Conservation (phyloP, 2,329 filamentous ascomycete species). For the Neurospora sp. region DNA sequence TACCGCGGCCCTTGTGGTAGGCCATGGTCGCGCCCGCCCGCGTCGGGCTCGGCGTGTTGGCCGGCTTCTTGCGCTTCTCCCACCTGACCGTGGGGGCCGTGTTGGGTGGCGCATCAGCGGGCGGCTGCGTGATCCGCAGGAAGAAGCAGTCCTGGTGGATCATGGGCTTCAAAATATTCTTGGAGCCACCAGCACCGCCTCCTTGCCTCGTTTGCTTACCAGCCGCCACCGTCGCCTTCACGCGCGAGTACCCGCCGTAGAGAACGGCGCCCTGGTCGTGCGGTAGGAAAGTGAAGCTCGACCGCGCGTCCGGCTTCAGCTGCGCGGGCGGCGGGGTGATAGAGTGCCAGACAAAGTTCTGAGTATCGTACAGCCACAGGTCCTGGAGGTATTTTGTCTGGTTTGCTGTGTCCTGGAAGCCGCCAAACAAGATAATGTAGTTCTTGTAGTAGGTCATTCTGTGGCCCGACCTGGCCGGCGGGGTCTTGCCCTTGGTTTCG, state of each 20-base stretch:
- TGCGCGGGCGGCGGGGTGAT: constrained; percentile 67
- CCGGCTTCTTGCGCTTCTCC: constrained; percentile 88
- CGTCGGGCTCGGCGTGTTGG: constrained; percentile 74
- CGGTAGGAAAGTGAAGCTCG: constrained; percentile 84
- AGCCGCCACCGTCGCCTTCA: constrained; percentile 59
- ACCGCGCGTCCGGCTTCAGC: constrained; percentile 81
- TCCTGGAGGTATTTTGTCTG: constrained; percentile 91
- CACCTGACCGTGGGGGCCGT: constrained; percentile 68
- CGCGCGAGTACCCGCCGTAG: constrained; percentile 87
- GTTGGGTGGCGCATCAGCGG: constrained; percentile 54
- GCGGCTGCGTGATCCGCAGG: constrained; percentile 66
- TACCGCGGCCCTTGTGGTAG: constrained; percentile 84
- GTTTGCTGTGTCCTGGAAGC: constrained; percentile 94
- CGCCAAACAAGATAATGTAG: constrained; percentile 90
- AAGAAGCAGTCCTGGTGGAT: constrained; percentile 96
- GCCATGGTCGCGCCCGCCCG: constrained; percentile 90
- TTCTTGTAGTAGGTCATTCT: constrained; percentile 95
- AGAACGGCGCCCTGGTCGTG: constrained; percentile 84
- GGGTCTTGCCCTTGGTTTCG: constrained; percentile 67
- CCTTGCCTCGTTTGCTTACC: constrained; percentile 52
- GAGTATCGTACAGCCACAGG: constrained; percentile 90
- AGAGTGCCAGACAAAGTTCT: constrained; percentile 75
- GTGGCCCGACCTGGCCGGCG: constrained; percentile 81
- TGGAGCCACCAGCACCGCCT: constrained; percentile 41
- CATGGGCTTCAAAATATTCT: constrained; percentile 73